Percentiles rank a stretch among this genome's conserved stretches.
phyloP scores from a whole-genome alignment of 768 basidiomycete genomes.

The Hemileccinum rubropunctum region DNA sequence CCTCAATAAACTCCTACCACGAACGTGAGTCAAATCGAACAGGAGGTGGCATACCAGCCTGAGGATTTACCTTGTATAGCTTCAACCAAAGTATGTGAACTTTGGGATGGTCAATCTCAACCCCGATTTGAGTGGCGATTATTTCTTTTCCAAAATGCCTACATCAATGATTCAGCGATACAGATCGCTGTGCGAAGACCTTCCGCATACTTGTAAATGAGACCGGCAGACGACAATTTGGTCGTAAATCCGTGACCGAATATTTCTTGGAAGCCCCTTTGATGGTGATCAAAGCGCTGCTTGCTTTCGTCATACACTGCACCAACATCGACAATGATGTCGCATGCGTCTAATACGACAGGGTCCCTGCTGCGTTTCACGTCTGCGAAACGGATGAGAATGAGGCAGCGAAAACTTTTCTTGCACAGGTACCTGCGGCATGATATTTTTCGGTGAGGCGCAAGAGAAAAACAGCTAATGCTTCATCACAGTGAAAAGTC shows the following conservation, averaged over 20 bases:
- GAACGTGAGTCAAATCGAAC: conserved; percentile 5
- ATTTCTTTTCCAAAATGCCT: conserved; percentile 91
- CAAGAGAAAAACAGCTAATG: conserved; percentile 88
- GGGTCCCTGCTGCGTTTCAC: conserved; percentile 76
- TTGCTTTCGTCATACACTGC: conserved; percentile 81
- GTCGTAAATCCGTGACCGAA: conserved; percentile 87
- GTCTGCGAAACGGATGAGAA: conserved; percentile 34
- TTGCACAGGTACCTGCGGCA: conserved; percentile 56
- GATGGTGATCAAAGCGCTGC: conserved; percentile 92
- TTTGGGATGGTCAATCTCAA: conserved; percentile 54
- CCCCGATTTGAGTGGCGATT: conserved; percentile 58
- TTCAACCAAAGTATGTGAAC: conserved; percentile 82
- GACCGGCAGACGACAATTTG: conserved; percentile 88
- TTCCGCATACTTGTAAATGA: conserved; percentile 85
- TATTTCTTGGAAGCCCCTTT: conserved; percentile 85
- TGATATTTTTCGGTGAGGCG: conserved; percentile 73
- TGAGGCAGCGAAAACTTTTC: not conserved
- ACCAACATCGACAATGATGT: conserved; percentile 96
- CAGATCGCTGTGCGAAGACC: not conserved
- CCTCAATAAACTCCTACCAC: conserved; percentile 85
- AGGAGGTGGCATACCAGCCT: not conserved
- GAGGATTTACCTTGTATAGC: conserved; percentile 66
- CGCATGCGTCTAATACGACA: conserved; percentile 67
- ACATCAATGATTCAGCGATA: conserved; percentile 1
- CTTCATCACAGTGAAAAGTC: conserved; percentile 97